These are phyloP conservation scores for Mikania micrantha DNA, from an alignment of 129 eudicot species.

Conservation along the genomic window DNA sequence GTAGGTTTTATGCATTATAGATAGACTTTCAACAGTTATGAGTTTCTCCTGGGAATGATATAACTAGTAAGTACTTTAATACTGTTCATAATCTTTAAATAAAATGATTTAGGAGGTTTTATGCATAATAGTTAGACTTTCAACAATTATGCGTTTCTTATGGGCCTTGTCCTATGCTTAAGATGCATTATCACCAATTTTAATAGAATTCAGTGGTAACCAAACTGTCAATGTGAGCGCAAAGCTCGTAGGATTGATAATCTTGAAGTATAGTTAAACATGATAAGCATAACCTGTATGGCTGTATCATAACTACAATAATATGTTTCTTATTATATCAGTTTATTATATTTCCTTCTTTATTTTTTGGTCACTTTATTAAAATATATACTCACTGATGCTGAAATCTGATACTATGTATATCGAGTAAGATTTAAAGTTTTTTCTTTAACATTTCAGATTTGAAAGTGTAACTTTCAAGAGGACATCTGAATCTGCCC, in stretches of 20 bases:
- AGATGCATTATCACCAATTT: not conserved
- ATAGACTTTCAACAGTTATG: not conserved
- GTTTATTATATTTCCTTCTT: not conserved
- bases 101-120: not conserved
- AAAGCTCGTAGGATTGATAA: not conserved
- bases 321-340: not conserved
- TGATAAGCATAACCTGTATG: not conserved
- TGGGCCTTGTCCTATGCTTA: not conserved
- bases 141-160: not conserved
- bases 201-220: not conserved
- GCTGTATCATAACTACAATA: not conserved
- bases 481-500: slow-evolving; percentile 53
- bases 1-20: not conserved
- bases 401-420: not conserved
- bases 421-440: not conserved
- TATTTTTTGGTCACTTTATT: not conserved
- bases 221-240: slow-evolving; percentile 6
- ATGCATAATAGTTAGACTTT: not conserved
- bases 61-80: not conserved
- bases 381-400: not conserved
- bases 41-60: not conserved
- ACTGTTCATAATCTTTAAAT: not conserved
- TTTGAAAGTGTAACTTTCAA: slow-evolving; percentile 51
- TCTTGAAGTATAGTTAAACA: not conserved
- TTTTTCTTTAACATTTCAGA: slow-evolving; percentile 26